phyloP scores from a whole-genome alignment of 2,329 filamentous ascomycete species.

The Colletotrichum trifolii region DNA sequence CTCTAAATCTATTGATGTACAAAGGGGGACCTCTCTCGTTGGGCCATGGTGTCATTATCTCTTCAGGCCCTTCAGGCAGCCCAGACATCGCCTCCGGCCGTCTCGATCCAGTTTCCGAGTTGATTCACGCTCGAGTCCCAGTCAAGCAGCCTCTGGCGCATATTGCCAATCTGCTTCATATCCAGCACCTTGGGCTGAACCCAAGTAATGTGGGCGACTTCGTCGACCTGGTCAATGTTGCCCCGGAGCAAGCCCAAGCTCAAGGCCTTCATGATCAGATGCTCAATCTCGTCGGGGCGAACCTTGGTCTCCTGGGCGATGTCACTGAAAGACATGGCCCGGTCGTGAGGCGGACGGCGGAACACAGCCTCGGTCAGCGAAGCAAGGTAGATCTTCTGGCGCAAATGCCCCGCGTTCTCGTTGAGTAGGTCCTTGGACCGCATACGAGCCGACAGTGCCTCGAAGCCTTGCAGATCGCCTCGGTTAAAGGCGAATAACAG shows the following conservation, averaged over 20 bases:
- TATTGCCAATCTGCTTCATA: constrained; percentile 92
- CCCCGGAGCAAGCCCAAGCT: constrained; percentile 90
- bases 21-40: constrained; percentile 12
- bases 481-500: constrained; percentile 98
- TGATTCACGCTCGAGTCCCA: constrained; percentile 98
- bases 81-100: constrained; percentile 94
- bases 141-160: constrained; percentile 87
- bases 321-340: constrained; percentile 89
- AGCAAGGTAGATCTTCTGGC: constrained; percentile 98
- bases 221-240: constrained; percentile 95
- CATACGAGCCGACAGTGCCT: constrained; percentile 84
- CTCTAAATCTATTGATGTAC: constrained; percentile 36
- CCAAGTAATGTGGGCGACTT: constrained; percentile 96
- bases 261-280: constrained; percentile 98
- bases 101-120: constrained; percentile 96
- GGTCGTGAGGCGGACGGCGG: constrained; percentile 93
- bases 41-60: constrained; percentile 4
- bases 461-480: constrained; percentile 89
- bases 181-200: constrained; percentile 98
- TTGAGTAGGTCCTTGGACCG: constrained; percentile 82
- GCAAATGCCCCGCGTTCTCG: constrained; percentile 84
- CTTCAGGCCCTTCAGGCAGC: constrained; percentile 68
- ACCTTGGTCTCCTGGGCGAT: constrained; percentile 96
- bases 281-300: constrained; percentile 90
- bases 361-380: constrained; percentile 97